phyloP scores from a whole-genome alignment of 495 filamentous ascomycete species.

The Penicillium desertorum region DNA sequence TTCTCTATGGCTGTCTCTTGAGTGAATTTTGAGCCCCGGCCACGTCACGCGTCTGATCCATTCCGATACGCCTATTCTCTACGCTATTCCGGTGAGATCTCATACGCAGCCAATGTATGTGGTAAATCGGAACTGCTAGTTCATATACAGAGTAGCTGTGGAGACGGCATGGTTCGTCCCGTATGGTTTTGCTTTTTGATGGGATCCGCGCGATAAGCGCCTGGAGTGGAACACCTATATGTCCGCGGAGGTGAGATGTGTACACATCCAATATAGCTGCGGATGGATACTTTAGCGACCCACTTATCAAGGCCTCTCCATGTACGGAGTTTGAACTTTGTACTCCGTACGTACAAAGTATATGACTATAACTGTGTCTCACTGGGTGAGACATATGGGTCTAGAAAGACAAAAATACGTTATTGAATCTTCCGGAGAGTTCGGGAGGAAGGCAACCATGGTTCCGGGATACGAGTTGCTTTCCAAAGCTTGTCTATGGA shows the following conservation, averaged over 20 bases:
- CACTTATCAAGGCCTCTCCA: background rate
- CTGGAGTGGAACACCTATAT: background rate
- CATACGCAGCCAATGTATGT: background rate
- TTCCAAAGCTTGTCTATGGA: background rate
- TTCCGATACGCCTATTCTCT: background rate
- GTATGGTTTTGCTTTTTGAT: background rate
- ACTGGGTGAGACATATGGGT: background rate
- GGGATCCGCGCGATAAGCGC: constrained; percentile 12
- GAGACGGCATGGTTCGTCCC: background rate
- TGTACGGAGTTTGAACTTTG: background rate
- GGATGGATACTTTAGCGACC: no score
- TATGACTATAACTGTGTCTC: background rate
- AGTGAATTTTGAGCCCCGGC: background rate
- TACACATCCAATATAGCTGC: background rate
- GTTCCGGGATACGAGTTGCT: background rate
- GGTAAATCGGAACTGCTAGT: background rate
- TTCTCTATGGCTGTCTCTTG: background rate
- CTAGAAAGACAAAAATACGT: background rate
- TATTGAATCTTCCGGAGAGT: background rate
- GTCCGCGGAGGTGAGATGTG: background rate
- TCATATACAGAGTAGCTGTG: background rate
- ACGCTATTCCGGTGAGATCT: background rate
- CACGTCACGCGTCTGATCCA: background rate
- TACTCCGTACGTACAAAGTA: no score
- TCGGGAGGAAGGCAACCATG: background rate